Evolutionary conservation across 305 asterid species (phyloP), one percentile per base, ranked within the genome.

Genomic region (Galium porrigens): DNA sequence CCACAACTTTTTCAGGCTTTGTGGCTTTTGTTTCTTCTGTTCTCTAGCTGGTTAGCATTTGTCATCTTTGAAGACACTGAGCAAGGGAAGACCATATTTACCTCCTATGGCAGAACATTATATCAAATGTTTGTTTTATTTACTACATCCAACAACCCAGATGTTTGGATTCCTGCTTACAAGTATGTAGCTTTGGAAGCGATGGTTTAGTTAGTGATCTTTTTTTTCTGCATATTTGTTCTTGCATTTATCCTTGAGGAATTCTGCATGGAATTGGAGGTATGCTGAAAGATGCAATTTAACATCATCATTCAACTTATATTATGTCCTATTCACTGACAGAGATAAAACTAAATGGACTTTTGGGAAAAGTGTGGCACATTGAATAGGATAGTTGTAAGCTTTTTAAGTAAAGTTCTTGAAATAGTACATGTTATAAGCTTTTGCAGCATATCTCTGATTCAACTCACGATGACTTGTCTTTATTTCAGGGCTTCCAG

Each of bases 111-210:
- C 39, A 60, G 57, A 32, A 92, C 99, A 41, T 56, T 87, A 73
- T 87, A 87, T 81, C 84, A 87, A 69, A 89, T 92, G 99, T 89
- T 92, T 75, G 74, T 92, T 74, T 77, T 92, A 67, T 92, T 89
- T 79, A 92, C 99, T 57, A 92, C 99, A 67, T 92, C 99, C 74
- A 92, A 92, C 86, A 92, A 87, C 69, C 99, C 99, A 56, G 99
- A 89, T 79, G 96, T 85, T 72, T 92, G 99, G 99, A 87, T 89
- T 80, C 99, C 99, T 17, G 99, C 99, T 51, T 92, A 92, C 87
- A 92, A 85, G 99, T 92, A 78, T 74, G 87, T 77, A 58, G 63
- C 73, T 54, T 49, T 11, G 7, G 29, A 65, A 68, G 9, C 64
- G 51, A 32, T 67, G 58, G 54, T 63, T 64, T 32, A 37, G 22